Evolutionary conservation across 164 flowering plant genomes (phyloP).

Genomic region (Vitis rupestris): DNA sequence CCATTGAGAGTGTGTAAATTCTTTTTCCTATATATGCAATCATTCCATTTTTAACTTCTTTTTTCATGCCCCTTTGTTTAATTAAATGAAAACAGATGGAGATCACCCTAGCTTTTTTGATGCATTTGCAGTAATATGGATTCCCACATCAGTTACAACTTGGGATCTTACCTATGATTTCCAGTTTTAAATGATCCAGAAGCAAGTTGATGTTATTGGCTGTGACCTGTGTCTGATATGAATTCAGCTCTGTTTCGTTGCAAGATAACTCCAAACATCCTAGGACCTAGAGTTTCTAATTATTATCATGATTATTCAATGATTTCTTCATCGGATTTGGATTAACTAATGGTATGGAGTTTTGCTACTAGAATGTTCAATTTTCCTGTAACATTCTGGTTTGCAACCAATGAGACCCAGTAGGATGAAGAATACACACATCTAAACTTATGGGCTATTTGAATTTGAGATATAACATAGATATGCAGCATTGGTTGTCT

Average conservation of each 20-base stretch:
- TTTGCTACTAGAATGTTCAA: background rate
- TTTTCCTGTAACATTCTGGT: background rate
- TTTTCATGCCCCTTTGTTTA: no score
- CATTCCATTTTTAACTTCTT: no score
- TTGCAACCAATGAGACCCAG: background rate
- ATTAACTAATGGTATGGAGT: background rate
- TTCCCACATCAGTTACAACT: background rate
- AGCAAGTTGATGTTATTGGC: background rate
- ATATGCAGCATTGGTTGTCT: background rate
- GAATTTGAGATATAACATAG: background rate
- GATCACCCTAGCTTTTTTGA: no score
- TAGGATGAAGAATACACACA: background rate
- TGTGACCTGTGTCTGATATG: background rate
- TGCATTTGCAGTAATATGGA: background rate
- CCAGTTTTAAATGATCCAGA: background rate
- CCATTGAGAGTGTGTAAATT: background rate
- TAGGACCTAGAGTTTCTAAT: background rate
- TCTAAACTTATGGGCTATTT: background rate
- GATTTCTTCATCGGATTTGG: slow-evolving; percentile 1
- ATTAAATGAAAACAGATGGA: no score
- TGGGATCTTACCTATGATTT: background rate
- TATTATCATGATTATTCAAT: background rate
- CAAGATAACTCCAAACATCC: background rate
- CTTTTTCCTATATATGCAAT: no score
- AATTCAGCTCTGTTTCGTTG: background rate